Percentiles rank a stretch among this genome's conserved stretches.
phyloP scores from a whole-genome alignment of 1,139 yeast species.

The Spathaspora jeffriesii region DNA sequence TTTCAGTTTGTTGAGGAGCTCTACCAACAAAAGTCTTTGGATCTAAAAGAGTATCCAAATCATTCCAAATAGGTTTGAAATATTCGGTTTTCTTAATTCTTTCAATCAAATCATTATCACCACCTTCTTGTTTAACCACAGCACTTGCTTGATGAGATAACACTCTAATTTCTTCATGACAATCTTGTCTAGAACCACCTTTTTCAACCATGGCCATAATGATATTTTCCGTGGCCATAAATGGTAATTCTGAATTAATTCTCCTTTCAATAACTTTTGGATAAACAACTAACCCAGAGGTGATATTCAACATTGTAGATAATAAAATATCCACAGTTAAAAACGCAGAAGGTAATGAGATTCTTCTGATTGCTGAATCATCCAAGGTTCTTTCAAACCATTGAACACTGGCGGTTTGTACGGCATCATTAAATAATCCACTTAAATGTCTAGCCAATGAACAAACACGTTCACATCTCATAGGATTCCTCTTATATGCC shows the following conservation, averaged over 20 bases:
- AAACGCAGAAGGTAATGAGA: conserved; percentile 95
- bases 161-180: conserved; percentile 97
- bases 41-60: conserved; percentile 77
- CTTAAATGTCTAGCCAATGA: conserved; percentile 95
- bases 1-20: conserved; percentile 97
- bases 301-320: conserved; percentile 86
- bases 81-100: conserved; percentile 78
- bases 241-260: conserved; percentile 92
- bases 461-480: conserved; percentile 99
- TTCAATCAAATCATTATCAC: conserved; percentile 95
- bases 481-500: conserved; percentile 99
- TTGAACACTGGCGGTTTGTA: conserved; percentile 96
- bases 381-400: conserved; percentile 99
- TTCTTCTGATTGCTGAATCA: conserved; percentile 98
- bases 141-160: conserved; percentile 97
- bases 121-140: conserved; percentile 98
- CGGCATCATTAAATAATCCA: conserved; percentile 87
- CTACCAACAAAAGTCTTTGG: conserved; percentile 97
- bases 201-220: conserved; percentile 99
- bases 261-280: conserved; percentile 99
- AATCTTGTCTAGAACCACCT: conserved; percentile 98
- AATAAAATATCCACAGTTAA: conserved; percentile 93
- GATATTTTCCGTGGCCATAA: conserved; percentile 99
- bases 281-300: conserved; percentile 94
- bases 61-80: conserved; percentile 87